phyloP scores from a whole-genome alignment of 1,284 basidiomycete species.

The Afroboletus lepidellus region DNA sequence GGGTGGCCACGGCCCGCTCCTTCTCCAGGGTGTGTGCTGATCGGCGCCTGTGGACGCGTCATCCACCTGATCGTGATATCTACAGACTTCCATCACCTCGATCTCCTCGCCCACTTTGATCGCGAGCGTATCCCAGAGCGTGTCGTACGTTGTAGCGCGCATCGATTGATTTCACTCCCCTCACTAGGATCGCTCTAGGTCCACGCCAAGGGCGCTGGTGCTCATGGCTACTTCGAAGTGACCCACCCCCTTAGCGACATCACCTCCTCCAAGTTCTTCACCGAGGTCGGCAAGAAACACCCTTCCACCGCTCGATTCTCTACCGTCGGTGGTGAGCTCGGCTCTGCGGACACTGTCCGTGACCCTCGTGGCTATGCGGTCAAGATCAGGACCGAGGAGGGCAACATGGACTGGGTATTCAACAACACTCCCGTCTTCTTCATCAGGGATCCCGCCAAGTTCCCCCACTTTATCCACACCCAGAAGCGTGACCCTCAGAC shows the following conservation, averaged over 20 bases:
- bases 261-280: conserved; percentile 71
- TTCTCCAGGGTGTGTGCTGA: conserved; percentile 69
- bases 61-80: conserved; percentile 8
- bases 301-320: conserved; percentile 82
- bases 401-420: conserved; percentile 89
- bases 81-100: conserved; percentile 78
- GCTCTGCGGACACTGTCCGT: conserved; percentile 87
- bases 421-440: conserved; percentile 94
- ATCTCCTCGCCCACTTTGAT: conserved; percentile 88
- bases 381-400: conserved; percentile 88
- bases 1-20: conserved; percentile 75
- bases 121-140: conserved; percentile 95
- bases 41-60: background rate
- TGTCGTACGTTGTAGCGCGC: conserved; percentile 51
- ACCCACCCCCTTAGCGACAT: conserved; percentile 84
- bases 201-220: conserved; percentile 85
- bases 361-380: conserved; percentile 92
- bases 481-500: conserved; percentile 92
- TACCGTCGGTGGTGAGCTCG: conserved; percentile 84
- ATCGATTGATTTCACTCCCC: background rate
- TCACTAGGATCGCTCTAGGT: conserved; percentile 44
- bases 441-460: conserved; percentile 80
- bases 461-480: conserved; percentile 94
- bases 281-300: conserved; percentile 67
- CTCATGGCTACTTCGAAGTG: conserved; percentile 89